These are phyloP conservation scores for Fusarium setosum DNA, from an alignment of 2,329 filamentous ascomycete species.

Conservation along the genomic window DNA sequence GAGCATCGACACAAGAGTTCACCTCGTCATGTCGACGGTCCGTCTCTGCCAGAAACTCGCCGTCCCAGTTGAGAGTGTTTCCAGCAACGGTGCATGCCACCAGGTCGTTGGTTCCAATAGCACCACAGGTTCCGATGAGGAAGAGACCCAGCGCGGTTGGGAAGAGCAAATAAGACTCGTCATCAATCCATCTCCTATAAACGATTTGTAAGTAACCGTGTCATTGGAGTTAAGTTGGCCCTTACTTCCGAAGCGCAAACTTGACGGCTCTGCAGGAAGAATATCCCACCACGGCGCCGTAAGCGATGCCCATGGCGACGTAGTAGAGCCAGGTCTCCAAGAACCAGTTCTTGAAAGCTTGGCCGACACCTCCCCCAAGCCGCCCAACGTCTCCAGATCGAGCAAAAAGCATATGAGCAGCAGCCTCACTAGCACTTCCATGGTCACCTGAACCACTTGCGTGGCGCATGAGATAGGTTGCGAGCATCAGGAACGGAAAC, in stretches of 20 bases:
- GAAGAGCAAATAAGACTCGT: conserved; percentile 64
- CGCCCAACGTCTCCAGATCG: conserved; percentile 56
- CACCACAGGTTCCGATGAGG: conserved; percentile 66
- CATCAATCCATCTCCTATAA: conserved; percentile 64
- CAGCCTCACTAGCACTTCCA: background rate
- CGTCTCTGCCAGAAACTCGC: conserved; percentile 66
- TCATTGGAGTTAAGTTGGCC: background rate
- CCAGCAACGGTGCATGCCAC: conserved; percentile 71
- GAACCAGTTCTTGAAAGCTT: conserved; percentile 67
- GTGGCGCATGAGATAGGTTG: conserved; percentile 67
- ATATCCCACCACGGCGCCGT: conserved; percentile 64
- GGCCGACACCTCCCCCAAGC: conserved; percentile 61
- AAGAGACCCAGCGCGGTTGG: conserved; percentile 66
- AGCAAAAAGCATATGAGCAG: conserved; percentile 22
- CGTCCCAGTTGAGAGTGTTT: conserved; percentile 71
- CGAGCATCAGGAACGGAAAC: conserved; percentile 70
- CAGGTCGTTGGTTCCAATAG: conserved; percentile 69
- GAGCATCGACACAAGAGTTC: conserved; percentile 66
- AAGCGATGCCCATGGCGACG: conserved; percentile 63
- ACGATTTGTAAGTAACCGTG: background rate
- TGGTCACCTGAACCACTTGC: conserved; percentile 51
- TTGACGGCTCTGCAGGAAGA: conserved; percentile 59
- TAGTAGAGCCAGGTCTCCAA: conserved; percentile 71
- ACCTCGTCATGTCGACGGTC: conserved; percentile 69
- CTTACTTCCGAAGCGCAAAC: conserved; percentile 50